Evolutionary conservation across 2,329 filamentous ascomycete species (phyloP).

Genomic region (Aspergillus costaricaensis): DNA sequence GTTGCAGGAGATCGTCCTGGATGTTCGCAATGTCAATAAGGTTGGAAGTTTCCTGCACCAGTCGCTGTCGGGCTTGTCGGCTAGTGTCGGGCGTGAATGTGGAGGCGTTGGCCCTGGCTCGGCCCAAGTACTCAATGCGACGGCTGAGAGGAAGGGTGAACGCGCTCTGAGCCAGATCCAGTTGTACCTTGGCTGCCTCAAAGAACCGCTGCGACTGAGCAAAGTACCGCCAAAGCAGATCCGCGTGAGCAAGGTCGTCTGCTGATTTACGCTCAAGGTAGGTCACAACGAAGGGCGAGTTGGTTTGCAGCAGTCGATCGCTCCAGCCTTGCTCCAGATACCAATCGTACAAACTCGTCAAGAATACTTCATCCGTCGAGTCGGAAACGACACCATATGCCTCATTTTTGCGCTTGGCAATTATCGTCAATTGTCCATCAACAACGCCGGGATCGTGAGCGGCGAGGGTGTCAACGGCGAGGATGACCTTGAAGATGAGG

Average conservation of each 20-base stretch:
- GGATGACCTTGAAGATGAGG: slow-evolving; percentile 80
- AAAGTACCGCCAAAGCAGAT: slow-evolving; percentile 91
- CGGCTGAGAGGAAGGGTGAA: slow-evolving; percentile 79
- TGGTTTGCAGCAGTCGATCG: slow-evolving; percentile 79
- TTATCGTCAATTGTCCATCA: slow-evolving; percentile 75
- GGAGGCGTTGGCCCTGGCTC: slow-evolving; percentile 89
- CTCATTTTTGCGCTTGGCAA: slow-evolving; percentile 78
- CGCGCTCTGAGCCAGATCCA: slow-evolving; percentile 77
- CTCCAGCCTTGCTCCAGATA: slow-evolving; percentile 84
- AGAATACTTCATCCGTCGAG: slow-evolving; percentile 89
- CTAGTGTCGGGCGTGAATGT: slow-evolving; percentile 76
- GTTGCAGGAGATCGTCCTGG: slow-evolving; percentile 84
- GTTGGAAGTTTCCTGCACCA: slow-evolving; percentile 82
- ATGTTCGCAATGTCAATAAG: slow-evolving; percentile 91
- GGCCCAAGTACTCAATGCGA: slow-evolving; percentile 84
- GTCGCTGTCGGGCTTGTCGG: slow-evolving; percentile 77
- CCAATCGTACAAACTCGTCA: slow-evolving; percentile 97
- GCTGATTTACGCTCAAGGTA: slow-evolving; percentile 78
- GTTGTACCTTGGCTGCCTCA: slow-evolving; percentile 83
- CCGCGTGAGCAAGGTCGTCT: slow-evolving; percentile 74
- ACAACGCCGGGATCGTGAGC: slow-evolving; percentile 69
- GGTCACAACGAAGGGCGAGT: slow-evolving; percentile 80
- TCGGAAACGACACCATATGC: slow-evolving; percentile 88
- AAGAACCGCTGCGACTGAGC: slow-evolving; percentile 81
- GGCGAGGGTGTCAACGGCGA: slow-evolving; percentile 72